Conservation (phyloP, 2,329 filamentous ascomycete genomes). For the Colletotrichum neosansevieriae region DNA sequence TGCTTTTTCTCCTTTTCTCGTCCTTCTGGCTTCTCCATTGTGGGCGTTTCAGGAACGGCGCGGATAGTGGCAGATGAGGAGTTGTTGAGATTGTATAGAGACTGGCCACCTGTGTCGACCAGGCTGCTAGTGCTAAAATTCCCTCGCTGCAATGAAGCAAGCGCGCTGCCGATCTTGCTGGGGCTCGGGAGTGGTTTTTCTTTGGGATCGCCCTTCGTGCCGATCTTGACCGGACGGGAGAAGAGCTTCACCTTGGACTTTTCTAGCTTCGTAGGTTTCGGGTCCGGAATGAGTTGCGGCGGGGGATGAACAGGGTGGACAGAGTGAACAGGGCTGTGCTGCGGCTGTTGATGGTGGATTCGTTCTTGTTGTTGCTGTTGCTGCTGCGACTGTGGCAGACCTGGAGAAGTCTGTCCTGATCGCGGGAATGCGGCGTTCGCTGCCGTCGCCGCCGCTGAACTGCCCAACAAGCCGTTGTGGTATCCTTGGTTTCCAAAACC, state of each 20-base stretch:
- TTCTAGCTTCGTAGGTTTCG: constrained; percentile 70
- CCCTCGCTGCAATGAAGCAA: constrained; percentile 73
- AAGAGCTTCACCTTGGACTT: constrained; percentile 87
- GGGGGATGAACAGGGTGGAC: constrained; percentile 50
- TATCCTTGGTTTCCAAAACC: constrained; percentile 65
- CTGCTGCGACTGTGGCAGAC: constrained; percentile 50
- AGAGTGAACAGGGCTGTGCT: constrained; percentile 7
- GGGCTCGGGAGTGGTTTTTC: constrained; percentile 79
- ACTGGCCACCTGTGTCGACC: constrained; percentile 69
- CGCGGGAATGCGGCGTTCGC: constrained; percentile 80
- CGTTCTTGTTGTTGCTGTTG: constrained; percentile 47
- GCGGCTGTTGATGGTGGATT: constrained; percentile 45
- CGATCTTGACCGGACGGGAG: constrained; percentile 81
- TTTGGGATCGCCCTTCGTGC: constrained; percentile 75
- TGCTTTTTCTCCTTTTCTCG: constrained; percentile 84
- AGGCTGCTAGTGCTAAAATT: constrained; percentile 81
- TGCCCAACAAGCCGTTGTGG: constrained; percentile 71
- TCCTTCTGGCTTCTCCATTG: constrained; percentile 57
- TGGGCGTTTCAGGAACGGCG: constrained; percentile 63
- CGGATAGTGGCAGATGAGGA: constrained; percentile 82
- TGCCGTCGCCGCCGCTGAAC: constrained; percentile 75
- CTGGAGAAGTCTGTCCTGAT: constrained; percentile 67
- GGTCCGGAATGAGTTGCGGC: constrained; percentile 58
- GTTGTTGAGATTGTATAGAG: constrained; percentile 81
- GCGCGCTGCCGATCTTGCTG: constrained; percentile 75